phyloP scores from a whole-genome alignment of 2,329 filamentous ascomycete genomes.

The Lachnellula cervina region DNA sequence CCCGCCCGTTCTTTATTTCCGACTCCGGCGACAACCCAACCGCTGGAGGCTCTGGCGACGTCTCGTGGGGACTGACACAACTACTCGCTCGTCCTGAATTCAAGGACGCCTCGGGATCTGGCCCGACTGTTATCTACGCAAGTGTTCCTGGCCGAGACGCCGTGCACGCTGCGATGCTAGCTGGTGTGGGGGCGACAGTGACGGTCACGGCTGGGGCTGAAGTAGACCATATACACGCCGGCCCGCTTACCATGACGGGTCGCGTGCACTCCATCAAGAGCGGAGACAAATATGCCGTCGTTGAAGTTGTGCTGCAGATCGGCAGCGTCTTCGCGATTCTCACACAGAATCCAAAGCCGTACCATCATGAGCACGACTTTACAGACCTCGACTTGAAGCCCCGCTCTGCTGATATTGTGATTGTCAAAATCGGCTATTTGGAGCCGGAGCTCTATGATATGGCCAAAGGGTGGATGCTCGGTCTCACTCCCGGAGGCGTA shows the following conservation, averaged over 20 bases:
- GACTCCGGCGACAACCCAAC: slow-evolving; percentile 54
- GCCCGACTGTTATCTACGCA: slow-evolving; percentile 46
- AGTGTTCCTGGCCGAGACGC: slow-evolving; percentile 46
- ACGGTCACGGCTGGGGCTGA: slow-evolving; percentile 48
- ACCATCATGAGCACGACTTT: slow-evolving; percentile 49
- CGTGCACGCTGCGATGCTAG: slow-evolving; percentile 37
- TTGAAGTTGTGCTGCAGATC: slow-evolving; percentile 46
- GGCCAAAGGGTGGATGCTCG: slow-evolving; percentile 51
- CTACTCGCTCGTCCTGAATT: slow-evolving; percentile 44
- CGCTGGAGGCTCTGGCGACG: slow-evolving; percentile 49
- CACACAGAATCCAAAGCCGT: slow-evolving; percentile 48
- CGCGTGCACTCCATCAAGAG: slow-evolving; percentile 45
- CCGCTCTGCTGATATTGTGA: slow-evolving; percentile 43
- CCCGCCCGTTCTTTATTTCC: slow-evolving; percentile 47
- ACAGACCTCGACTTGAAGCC: slow-evolving; percentile 43
- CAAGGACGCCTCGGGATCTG: slow-evolving; percentile 30
- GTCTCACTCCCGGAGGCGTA: slow-evolving; percentile 48
- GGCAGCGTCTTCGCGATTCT: slow-evolving; percentile 48
- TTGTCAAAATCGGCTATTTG: slow-evolving; percentile 53
- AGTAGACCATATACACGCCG: slow-evolving; percentile 44
- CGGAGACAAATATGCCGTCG: slow-evolving; percentile 43
- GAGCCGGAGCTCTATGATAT: slow-evolving; percentile 51
- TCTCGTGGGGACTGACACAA: slow-evolving; percentile 46
- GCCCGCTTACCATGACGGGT: slow-evolving; percentile 47
- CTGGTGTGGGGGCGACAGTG: slow-evolving; percentile 42